These are phyloP conservation scores for Cucurbita ficifolia DNA, from an alignment of 306 rosid genomes.

Conservation along the genomic window DNA sequence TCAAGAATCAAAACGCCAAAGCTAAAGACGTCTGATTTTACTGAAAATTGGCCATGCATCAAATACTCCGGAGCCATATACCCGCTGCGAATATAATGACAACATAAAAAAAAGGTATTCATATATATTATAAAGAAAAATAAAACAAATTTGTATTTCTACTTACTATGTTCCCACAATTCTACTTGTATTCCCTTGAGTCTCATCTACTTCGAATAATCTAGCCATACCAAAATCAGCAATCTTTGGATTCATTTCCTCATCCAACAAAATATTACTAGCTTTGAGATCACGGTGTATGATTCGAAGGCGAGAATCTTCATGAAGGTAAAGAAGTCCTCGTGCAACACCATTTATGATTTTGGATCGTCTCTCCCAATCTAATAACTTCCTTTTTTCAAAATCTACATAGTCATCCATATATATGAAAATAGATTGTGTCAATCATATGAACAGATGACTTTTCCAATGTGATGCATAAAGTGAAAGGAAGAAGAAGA, in stretches of 20 bases:
- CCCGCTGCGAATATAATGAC: conserved; percentile 12
- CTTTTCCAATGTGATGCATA: neutral
- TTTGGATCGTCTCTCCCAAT: conserved; percentile 37
- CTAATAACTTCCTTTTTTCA: conserved; percentile 6
- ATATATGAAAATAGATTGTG: neutral
- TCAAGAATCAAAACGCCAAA: conserved; percentile 37
- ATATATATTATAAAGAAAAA: neutral
- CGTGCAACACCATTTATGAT: conserved; percentile 42
- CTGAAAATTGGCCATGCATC: conserved; percentile 24
- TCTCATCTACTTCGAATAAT: conserved; percentile 26
- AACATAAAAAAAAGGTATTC: neutral
- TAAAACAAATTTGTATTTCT: neutral
- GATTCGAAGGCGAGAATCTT: conserved; percentile 49
- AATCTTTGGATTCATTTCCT: conserved; percentile 41
- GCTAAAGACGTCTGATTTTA: conserved; percentile 32
- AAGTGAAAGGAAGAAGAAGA: neutral
- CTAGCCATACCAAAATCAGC: conserved; percentile 81
- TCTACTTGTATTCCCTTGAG: conserved; percentile 31
- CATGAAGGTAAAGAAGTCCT: conserved; percentile 53
- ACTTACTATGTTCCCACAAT: conserved; percentile 65
- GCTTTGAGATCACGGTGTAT: conserved; percentile 66
- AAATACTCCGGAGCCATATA: conserved; percentile 50
- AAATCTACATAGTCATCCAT: neutral
- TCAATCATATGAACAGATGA: neutral
- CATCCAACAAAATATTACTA: conserved; percentile 46